Conservation (phyloP, 1,284 basidiomycete genomes). For the Cystobasidiaceae sp. region DNA sequence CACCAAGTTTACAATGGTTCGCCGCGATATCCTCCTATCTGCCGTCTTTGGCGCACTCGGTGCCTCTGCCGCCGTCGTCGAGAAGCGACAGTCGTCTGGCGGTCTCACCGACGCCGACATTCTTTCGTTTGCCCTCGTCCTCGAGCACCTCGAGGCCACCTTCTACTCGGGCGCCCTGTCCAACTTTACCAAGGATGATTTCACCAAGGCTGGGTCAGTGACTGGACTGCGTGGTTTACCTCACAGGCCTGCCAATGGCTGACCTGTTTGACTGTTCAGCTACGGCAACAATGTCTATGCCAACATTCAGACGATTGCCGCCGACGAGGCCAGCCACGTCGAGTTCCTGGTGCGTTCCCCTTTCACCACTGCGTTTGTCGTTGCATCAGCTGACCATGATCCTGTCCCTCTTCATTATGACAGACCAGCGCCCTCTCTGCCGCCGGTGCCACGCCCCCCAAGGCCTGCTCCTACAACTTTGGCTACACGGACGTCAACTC, state of each 20-base stretch:
- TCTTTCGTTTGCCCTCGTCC: constrained; percentile 52
- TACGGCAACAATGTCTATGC: constrained; percentile 48
- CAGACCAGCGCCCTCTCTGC: constrained; percentile 50
- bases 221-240: no score
- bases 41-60: not conserved
- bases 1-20: not conserved
- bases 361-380: no score
- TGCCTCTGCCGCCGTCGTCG: not conserved
- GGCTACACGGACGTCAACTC: constrained; percentile 53
- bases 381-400: no score
- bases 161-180: constrained; percentile 2
- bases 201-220: constrained; percentile 55
- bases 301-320: constrained; percentile 53
- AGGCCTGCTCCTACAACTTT: constrained; percentile 58
- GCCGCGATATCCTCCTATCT: not conserved
- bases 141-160: constrained; percentile 60
- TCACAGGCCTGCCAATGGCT: no score
- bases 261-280: no score
- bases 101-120: constrained; percentile 11
- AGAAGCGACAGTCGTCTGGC: not conserved
- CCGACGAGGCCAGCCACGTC: constrained; percentile 58
- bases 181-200: constrained; percentile 50
- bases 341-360: no score
- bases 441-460: constrained; percentile 52
- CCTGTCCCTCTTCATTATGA: no score